These are phyloP conservation scores for Perilla frutescens DNA, from an alignment of 257 asterid species.

Conservation along the genomic window DNA sequence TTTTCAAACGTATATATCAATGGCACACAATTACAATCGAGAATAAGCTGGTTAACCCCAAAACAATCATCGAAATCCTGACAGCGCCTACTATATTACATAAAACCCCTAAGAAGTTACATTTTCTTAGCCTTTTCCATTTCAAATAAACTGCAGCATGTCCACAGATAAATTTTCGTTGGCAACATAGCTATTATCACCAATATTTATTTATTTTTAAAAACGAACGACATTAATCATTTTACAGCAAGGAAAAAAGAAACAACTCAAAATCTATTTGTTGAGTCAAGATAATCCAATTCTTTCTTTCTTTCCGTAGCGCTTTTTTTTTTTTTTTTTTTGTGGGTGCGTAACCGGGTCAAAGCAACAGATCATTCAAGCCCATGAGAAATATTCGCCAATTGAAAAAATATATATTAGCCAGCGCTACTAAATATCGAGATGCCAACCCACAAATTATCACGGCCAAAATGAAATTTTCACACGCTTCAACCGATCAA, in stretches of 20 bases:
- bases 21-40: not conserved
- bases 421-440: not conserved
- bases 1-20: not conserved
- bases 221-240: not conserved
- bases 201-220: too few species aligned
- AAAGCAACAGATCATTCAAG: slow-evolving; percentile 28
- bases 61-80: not conserved
- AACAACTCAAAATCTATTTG: not conserved
- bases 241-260: not conserved
- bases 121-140: not conserved
- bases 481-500: slow-evolving; percentile 1
- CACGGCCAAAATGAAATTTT: not conserved
- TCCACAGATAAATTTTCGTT: not conserved
- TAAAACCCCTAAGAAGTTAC: not conserved
- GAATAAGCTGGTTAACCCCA: not conserved
- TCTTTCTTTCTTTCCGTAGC: not conserved
- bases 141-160: slow-evolving; percentile 7
- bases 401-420: not conserved
- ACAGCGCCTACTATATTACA: not conserved
- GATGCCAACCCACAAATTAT: not conserved
- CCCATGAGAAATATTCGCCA: not conserved
- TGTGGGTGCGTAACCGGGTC: not conserved
- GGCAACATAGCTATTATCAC: not conserved
- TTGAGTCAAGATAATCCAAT: not conserved
- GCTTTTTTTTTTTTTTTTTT: not conserved